A percentile compares a stretch with the other conserved stretches of the same genome.
These are phyloP conservation scores for Parachaetomium inaequale DNA, from an alignment of 495 filamentous ascomycete species.

Conservation along the genomic window DNA sequence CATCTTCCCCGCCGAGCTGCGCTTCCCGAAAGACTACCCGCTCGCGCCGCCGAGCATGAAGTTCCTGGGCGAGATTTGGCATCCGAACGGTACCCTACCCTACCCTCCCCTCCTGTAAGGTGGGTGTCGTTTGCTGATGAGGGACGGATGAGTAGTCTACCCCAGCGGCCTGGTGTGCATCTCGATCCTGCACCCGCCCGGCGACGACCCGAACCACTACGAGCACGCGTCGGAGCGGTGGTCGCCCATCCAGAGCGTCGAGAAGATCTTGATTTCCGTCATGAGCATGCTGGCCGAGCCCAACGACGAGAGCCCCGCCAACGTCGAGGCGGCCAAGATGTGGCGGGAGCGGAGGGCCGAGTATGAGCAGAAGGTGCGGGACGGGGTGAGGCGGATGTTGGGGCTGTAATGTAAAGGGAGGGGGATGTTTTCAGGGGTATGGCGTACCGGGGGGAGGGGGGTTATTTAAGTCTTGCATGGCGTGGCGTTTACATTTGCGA, in stretches of 20 bases:
- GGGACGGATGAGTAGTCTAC: constrained; percentile 62
- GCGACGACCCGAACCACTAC: constrained; percentile 98
- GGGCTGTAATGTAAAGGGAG: constrained; percentile 42
- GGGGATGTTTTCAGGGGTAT: not conserved
- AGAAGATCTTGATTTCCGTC: constrained; percentile 95
- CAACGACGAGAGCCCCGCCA: constrained; percentile 97
- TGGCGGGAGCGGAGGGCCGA: constrained; percentile 82
- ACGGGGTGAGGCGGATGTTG: constrained; percentile 60
- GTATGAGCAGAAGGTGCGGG: constrained; percentile 83
- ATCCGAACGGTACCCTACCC: constrained; percentile 83
- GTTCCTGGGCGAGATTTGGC: constrained; percentile 88
- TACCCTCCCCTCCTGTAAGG: not conserved
- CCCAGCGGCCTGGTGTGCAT: constrained; percentile 91
- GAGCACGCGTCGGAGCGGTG: constrained; percentile 94
- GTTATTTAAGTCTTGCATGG: constrained; percentile 8
- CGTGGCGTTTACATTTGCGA: constrained; percentile 12
- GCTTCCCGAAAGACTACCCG: constrained; percentile 95
- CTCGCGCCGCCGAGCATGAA: constrained; percentile 91
- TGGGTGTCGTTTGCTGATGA: not conserved
- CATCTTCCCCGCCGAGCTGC: constrained; percentile 87
- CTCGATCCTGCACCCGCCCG: constrained; percentile 95
- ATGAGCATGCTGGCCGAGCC: constrained; percentile 99
- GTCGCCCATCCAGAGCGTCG: constrained; percentile 93
- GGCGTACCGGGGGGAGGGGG: not conserved
- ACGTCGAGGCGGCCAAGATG: constrained; percentile 98